Evolutionary conservation across 2,329 filamentous ascomycete genomes (phyloP).

Genomic region (Thelonectria rubi): DNA sequence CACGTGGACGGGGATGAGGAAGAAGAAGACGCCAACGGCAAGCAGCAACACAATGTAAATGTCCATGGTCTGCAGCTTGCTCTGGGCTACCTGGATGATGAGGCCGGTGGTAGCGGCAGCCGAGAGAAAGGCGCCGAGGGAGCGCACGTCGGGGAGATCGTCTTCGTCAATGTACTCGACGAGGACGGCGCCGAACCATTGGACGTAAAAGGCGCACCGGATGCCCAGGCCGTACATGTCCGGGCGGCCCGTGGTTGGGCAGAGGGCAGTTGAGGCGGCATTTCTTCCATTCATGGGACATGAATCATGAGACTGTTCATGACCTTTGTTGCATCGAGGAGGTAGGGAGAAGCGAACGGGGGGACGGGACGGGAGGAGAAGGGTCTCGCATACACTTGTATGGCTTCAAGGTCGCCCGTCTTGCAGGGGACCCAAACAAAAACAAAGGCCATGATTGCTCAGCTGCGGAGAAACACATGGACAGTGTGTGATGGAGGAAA

Average conservation of each 20-base stretch:
- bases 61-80: slow-evolving; percentile 41
- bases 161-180: slow-evolving; percentile 45
- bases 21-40: slow-evolving; percentile 43
- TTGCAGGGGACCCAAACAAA: background rate
- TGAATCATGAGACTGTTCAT: slow-evolving; percentile 2
- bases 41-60: slow-evolving; percentile 47
- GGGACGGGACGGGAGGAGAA: background rate
- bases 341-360: background rate
- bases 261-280: slow-evolving; percentile 28
- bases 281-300: slow-evolving; percentile 17
- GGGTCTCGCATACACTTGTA: slow-evolving; percentile 38
- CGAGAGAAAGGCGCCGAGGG: slow-evolving; percentile 47
- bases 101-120: slow-evolving; percentile 41
- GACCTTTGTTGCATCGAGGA: background rate
- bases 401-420: slow-evolving; percentile 12
- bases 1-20: slow-evolving; percentile 46
- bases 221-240: slow-evolving; percentile 50
- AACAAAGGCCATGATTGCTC: background rate
- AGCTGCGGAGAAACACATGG: slow-evolving; percentile 12
- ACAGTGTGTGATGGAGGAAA: background rate
- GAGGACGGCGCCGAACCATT: slow-evolving; percentile 48
- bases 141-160: slow-evolving; percentile 42
- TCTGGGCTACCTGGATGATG: slow-evolving; percentile 38
- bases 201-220: slow-evolving; percentile 47
- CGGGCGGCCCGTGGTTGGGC: slow-evolving; percentile 40